A percentile compares a stretch with the other conserved stretches of the same genome.
Evolutionary conservation across 192 early-diverging fungal species (phyloP).

Genomic region (Powellomyces hirtus): DNA sequence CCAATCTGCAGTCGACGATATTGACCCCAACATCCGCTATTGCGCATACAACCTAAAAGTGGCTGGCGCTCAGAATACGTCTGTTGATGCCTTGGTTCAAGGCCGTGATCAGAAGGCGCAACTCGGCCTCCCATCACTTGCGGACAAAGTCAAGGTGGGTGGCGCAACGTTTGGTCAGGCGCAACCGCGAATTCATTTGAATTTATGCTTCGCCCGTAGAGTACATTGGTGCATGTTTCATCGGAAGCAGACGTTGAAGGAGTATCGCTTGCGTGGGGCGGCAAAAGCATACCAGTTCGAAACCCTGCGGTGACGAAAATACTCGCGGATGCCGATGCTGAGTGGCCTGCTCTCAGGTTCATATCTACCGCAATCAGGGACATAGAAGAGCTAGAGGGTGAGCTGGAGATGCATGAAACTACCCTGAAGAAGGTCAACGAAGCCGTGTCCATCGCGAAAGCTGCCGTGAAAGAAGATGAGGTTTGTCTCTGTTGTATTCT

Average conservation of each 20-base stretch:
- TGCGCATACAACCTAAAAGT: slow-evolving; percentile 66
- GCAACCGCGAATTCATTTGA: neutral
- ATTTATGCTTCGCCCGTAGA: neutral
- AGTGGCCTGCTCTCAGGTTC: no score
- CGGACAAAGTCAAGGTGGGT: neutral
- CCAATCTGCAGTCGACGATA: slow-evolving; percentile 66
- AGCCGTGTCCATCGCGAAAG: slow-evolving; percentile 58
- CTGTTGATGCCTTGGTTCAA: slow-evolving; percentile 17
- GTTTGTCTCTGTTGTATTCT: neutral
- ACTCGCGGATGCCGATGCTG: neutral
- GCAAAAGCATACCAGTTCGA: slow-evolving; percentile 27
- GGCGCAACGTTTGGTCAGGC: neutral
- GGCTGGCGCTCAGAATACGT: slow-evolving; percentile 5
- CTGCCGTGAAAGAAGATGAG: slow-evolving; percentile 61
- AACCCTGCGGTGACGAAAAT: neutral
- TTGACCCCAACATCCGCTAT: slow-evolving; percentile 79
- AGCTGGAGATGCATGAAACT: neutral
- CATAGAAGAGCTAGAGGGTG: no score
- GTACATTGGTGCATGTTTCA: slow-evolving; percentile 6
- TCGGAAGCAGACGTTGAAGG: neutral
- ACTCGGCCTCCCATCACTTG: slow-evolving; percentile 48
- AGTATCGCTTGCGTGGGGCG: slow-evolving; percentile 25
- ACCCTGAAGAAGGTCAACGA: slow-evolving; percentile 1
- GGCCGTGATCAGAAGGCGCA: neutral
- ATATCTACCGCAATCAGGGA: no score